Evolutionary conservation across 1,284 basidiomycete species (phyloP).

Genomic region (Naganishia liquefaciens): DNA sequence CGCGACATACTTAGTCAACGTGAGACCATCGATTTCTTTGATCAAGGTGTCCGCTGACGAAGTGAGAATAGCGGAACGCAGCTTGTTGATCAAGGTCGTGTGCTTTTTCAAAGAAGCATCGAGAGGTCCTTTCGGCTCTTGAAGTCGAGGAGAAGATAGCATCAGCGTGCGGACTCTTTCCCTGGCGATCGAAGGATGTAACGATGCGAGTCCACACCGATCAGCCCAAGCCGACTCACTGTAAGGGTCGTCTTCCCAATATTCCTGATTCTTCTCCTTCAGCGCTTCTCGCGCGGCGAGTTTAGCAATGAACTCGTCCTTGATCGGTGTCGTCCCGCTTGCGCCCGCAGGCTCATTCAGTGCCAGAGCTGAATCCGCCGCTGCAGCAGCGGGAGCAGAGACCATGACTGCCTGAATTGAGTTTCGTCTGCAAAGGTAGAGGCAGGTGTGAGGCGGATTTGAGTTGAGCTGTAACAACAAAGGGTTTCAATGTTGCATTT

Average conservation of each 20-base stretch:
- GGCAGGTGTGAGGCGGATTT: no score
- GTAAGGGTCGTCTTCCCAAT: conserved; percentile 51
- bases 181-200: no score
- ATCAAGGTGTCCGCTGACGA: conserved; percentile 68
- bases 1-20: conserved; percentile 93
- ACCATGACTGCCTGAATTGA: neutral
- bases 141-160: neutral
- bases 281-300: conserved; percentile 43
- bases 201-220: no score
- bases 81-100: conserved; percentile 86
- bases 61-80: conserved; percentile 57
- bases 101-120: conserved; percentile 93
- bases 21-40: conserved; percentile 85
- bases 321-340: conserved; percentile 15
- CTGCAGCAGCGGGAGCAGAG: neutral
- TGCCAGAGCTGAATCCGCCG: neutral
- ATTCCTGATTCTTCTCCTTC: conserved; percentile 46
- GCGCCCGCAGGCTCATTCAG: neutral
- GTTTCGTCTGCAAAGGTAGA: no score
- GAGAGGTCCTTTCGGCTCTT: conserved; percentile 56
- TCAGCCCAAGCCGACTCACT: conserved; percentile 38
- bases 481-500: neutral
- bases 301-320: conserved; percentile 50
- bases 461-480: neutral
- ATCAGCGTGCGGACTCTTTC: no score